Conservation (phyloP, 495 filamentous ascomycete genomes). For the Podospora conica region DNA sequence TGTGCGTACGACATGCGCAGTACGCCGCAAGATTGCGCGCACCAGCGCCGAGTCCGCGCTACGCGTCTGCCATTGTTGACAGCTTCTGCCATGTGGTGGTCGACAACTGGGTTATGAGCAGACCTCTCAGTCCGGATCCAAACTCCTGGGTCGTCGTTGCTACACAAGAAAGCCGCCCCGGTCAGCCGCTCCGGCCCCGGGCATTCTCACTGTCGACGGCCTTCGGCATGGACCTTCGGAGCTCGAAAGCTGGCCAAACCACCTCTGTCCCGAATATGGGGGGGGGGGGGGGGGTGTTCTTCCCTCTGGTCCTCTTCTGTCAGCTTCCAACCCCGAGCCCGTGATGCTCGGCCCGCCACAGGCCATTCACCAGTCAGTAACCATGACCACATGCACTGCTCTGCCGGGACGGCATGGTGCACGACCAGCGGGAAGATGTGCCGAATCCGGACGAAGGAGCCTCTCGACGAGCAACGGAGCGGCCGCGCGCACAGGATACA, state of each 20-base stretch:
- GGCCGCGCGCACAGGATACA: background rate
- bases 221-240: background rate
- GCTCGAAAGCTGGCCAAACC: background rate
- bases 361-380: background rate
- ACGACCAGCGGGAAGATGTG: background rate
- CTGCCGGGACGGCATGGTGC: background rate
- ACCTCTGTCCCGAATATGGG: background rate
- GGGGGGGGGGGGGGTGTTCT: no score
- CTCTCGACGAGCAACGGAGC: background rate
- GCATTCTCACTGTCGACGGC: background rate
- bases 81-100: conserved; percentile 8
- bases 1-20: background rate
- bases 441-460: background rate
- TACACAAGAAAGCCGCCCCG: background rate
- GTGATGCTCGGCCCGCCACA: background rate
- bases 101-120: background rate
- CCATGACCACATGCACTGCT: background rate
- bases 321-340: background rate
- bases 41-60: conserved; percentile 1
- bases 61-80: conserved; percentile 6
- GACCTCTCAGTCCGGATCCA: background rate
- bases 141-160: background rate
- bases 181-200: background rate
- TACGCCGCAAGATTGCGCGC: background rate
- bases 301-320: background rate